phyloP scores from a whole-genome alignment of 78 protist genomes.

The Pigoraptor vietnamica region DNA sequence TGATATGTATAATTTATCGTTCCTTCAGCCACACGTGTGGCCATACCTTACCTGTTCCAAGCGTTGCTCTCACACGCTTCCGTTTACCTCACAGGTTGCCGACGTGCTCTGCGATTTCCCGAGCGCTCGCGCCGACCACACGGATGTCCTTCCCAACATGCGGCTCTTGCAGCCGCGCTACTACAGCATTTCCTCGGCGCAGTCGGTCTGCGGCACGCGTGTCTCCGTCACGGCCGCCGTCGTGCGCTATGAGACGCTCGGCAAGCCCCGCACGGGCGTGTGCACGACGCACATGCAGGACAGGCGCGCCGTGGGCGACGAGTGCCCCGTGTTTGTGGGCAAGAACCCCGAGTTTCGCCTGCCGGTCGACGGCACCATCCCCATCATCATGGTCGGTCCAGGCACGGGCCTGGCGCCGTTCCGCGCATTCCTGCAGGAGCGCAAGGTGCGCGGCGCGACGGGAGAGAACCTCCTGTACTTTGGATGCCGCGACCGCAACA shows the following conservation, averaged over 20 bases:
- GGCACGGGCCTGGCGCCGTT: slow-evolving; percentile 82
- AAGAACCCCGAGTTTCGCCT: not conserved
- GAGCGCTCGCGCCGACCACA: not conserved
- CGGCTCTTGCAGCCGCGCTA: slow-evolving; percentile 29
- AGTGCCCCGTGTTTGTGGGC: not conserved
- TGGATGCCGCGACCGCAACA: slow-evolving; percentile 75
- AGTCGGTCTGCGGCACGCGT: not conserved
- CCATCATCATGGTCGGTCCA: slow-evolving; percentile 54
- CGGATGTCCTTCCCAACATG: not conserved
- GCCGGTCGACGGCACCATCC: slow-evolving; percentile 3
- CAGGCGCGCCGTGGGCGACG: not conserved
- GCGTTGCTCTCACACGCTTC: too few relatives aligned
- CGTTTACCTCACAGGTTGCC: too few relatives aligned
- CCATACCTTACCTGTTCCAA: too few relatives aligned
- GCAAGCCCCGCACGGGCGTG: not conserved
- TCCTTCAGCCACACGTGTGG: too few relatives aligned
- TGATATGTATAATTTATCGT: too few relatives aligned
- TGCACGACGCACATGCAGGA: not conserved
- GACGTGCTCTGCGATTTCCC: slow-evolving; percentile 23
- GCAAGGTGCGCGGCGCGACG: not conserved
- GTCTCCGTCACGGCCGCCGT: not conserved
- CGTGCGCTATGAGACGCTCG: not conserved
- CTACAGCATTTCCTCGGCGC: slow-evolving; percentile 50
- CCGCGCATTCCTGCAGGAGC: slow-evolving; percentile 62
- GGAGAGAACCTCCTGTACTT: slow-evolving; percentile 49